phyloP scores from a whole-genome alignment of 2,329 filamentous ascomycete species.

The Monilinia fructicola region DNA sequence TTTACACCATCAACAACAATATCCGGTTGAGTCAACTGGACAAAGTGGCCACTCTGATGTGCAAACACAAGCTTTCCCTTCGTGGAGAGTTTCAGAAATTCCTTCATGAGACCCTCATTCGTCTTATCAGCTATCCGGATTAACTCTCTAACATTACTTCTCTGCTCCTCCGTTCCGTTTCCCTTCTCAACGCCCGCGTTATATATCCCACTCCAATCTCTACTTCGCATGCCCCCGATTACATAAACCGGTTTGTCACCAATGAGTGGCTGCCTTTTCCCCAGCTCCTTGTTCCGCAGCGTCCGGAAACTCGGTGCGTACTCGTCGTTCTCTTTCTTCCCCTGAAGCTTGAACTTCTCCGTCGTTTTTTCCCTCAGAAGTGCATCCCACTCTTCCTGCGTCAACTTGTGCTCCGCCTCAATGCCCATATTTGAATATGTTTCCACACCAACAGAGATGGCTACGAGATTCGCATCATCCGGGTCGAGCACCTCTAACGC shows the following conservation, averaged over 20 bases:
- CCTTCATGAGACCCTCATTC: slow-evolving; percentile 37
- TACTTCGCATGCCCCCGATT: not conserved
- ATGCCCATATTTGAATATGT: slow-evolving; percentile 14
- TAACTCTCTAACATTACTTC: slow-evolving; percentile 35
- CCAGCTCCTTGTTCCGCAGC: slow-evolving; percentile 37
- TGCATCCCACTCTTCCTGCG: slow-evolving; percentile 26
- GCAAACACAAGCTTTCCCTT: slow-evolving; percentile 39
- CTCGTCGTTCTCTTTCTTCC: slow-evolving; percentile 20
- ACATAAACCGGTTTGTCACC: slow-evolving; percentile 33
- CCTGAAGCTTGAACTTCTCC: slow-evolving; percentile 25
- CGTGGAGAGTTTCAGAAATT: slow-evolving; percentile 38
- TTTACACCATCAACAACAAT: slow-evolving; percentile 41
- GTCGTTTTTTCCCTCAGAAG: slow-evolving; percentile 26
- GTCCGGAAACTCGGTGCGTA: slow-evolving; percentile 36
- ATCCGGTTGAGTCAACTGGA: slow-evolving; percentile 43
- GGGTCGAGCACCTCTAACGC: slow-evolving; percentile 27
- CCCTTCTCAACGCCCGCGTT: slow-evolving; percentile 39
- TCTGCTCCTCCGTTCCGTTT: slow-evolving; percentile 42
- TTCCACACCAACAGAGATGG: slow-evolving; percentile 20
- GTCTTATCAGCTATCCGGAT: slow-evolving; percentile 37
- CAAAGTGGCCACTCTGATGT: slow-evolving; percentile 41
- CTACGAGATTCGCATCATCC: slow-evolving; percentile 17
- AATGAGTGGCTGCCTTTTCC: slow-evolving; percentile 35
- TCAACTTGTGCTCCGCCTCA: slow-evolving; percentile 25
- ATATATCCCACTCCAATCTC: slow-evolving; percentile 34